phyloP scores from a whole-genome alignment of 768 basidiomycete species.

The Gymnopilus junonius region DNA sequence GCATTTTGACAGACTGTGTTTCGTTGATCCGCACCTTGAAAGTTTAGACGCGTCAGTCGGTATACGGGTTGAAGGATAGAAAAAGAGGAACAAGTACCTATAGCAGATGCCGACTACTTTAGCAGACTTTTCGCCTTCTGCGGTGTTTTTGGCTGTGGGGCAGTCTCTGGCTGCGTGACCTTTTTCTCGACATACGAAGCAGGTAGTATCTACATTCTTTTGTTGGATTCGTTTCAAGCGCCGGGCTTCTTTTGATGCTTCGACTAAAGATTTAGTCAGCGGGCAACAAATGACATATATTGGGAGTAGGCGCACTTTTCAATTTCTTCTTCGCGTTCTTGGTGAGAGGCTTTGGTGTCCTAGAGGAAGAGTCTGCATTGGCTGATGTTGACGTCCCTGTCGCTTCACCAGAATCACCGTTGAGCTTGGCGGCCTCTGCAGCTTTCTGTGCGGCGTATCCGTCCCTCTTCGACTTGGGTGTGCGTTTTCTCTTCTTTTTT shows the following conservation, averaged over 20 bases:
- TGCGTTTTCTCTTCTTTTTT: constrained; percentile 66
- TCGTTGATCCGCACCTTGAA: constrained; percentile 78
- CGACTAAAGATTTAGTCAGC: neutral
- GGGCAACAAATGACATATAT: neutral
- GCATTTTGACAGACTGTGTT: constrained; percentile 82
- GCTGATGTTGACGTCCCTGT: constrained; percentile 11
- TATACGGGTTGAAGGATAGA: neutral
- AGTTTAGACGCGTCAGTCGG: neutral
- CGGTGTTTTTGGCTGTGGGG: constrained; percentile 45
- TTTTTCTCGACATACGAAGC: constrained; percentile 84
- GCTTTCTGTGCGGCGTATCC: constrained; percentile 35
- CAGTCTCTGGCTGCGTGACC: constrained; percentile 89
- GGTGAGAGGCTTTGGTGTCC: constrained; percentile 11
- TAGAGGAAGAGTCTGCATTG: neutral
- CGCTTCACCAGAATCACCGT: constrained; percentile 15
- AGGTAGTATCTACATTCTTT: constrained; percentile 62
- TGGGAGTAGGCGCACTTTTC: constrained; percentile 30
- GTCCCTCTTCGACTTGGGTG: constrained; percentile 48
- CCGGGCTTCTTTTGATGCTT: constrained; percentile 54
- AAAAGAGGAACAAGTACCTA: constrained; percentile 48
- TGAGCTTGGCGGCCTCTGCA: constrained; percentile 24
- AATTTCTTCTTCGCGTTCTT: constrained; percentile 36
- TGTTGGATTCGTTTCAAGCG: constrained; percentile 67
- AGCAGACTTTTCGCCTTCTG: constrained; percentile 16
- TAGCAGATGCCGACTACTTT: constrained; percentile 66